Base-by-base conservation (phyloP, 2,329 filamentous ascomycete species). In the Lachnellula cervina region DNA sequence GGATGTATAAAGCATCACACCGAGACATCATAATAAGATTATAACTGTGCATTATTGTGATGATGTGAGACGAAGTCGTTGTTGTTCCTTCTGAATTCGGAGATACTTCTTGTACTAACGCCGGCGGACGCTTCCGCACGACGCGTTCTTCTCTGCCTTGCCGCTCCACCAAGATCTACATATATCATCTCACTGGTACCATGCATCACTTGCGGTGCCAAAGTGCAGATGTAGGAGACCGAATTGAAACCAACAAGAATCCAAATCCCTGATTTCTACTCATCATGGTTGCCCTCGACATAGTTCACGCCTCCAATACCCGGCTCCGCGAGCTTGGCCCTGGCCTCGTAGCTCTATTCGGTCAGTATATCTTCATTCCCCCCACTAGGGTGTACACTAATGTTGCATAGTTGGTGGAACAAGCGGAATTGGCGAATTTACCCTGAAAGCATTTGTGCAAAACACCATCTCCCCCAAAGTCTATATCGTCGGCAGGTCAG, bases 401-500 rank as follows among this genome's bases (percentile, higher is more conserved):
- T 42, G 16, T 9, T 19, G 38, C 40, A 14, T 37, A 67, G 64
- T 67, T 48, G 78, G 79, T 21, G 78, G 69, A 19, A 81, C 78
- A 4, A 77, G 71, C 28, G 78, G 79, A 38, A 76, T 81, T 47
- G 78, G 79, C 44, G 75, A 77, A 61, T 70, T 68, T 43, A 75
- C 77, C 0, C 63, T 80, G 4, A 74, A 73, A 54, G 65, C 72
- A 4, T 76, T 80, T 47, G 74, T 74, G 2, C 68, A 71, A 34
- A 60, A 75, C 51, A 68, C 75, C 25, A 55, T 60, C 3, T 66
- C 70, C 5, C 77, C 77, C 0, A 70, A 68, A 3, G 71, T 76
- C 25, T 80, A 80, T 63, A 63, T 81, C 44, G 66, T 81, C 49
- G 79, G 79, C 4, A 72, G 78, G 25, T 77, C 72, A 1, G 66